Percentiles rank a stretch among this genome's conserved stretches.
Conservation (phyloP, 2,329 filamentous ascomycete genomes). For the Rhynchosporium graminicola region DNA sequence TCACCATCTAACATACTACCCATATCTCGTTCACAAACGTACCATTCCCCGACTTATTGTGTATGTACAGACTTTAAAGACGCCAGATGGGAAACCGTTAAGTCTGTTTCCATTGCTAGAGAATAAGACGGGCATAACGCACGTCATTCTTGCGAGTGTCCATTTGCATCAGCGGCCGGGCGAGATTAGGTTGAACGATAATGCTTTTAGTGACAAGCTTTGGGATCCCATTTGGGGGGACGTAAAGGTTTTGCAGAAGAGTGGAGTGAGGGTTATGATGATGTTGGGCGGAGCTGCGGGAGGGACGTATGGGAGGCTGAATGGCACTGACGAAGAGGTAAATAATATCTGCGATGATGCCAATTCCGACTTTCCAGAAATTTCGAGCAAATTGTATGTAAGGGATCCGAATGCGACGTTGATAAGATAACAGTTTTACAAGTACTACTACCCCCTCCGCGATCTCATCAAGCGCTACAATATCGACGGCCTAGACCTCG, state of each 20-base stretch:
- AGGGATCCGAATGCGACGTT: neutral
- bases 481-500: slow-evolving; percentile 71
- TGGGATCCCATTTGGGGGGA: slow-evolving; percentile 31
- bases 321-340: slow-evolving; percentile 46
- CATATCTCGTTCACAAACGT: neutral
- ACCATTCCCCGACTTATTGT: slow-evolving; percentile 43
- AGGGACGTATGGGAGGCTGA: slow-evolving; percentile 58
- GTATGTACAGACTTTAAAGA: slow-evolving; percentile 66
- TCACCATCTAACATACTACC: slow-evolving; percentile 6
- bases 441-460: slow-evolving; percentile 67
- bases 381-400: no score
- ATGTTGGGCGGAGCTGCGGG: slow-evolving; percentile 31
- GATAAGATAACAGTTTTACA: slow-evolving; percentile 56
- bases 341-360: neutral
- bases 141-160: slow-evolving; percentile 81
- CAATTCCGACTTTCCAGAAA: neutral
- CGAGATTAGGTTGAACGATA: slow-evolving; percentile 56
- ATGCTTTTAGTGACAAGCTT: slow-evolving; percentile 20
- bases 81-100: slow-evolving; percentile 49
- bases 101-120: slow-evolving; percentile 59
- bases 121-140: slow-evolving; percentile 62
- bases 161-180: slow-evolving; percentile 75
- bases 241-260: slow-evolving; percentile 25
- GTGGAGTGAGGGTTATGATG: slow-evolving; percentile 30
- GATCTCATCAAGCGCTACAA: slow-evolving; percentile 59